Evolutionary conservation across 2,329 filamentous ascomycete species (phyloP).

Genomic region (Thyridium curvatum): DNA sequence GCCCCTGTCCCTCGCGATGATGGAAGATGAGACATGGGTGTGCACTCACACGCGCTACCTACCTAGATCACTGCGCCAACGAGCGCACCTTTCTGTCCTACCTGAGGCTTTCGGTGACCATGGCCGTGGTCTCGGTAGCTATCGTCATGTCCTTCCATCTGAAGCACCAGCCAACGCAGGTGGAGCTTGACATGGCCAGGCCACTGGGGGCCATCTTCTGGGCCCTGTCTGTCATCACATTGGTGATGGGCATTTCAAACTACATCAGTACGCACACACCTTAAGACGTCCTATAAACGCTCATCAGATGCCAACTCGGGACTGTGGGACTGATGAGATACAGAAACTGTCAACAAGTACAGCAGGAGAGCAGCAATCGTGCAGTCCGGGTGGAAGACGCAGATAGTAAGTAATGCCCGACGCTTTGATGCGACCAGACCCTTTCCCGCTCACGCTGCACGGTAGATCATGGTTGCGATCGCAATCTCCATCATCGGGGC

Average conservation of each 20-base stretch:
- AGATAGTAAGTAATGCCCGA: slow-evolving; percentile 47
- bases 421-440: background rate
- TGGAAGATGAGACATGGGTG: no score
- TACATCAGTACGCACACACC: slow-evolving; percentile 62
- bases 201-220: slow-evolving; percentile 88
- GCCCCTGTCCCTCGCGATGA: background rate
- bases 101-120: slow-evolving; percentile 82
- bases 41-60: background rate
- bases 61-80: slow-evolving; percentile 70
- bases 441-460: slow-evolving; percentile 3
- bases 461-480: slow-evolving; percentile 55
- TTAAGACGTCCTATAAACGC: background rate
- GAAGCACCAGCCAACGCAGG: slow-evolving; percentile 58
- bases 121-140: slow-evolving; percentile 82
- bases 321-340: background rate
- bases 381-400: slow-evolving; percentile 90
- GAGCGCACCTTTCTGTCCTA: slow-evolving; percentile 86
- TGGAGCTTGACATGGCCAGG: slow-evolving; percentile 72
- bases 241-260: slow-evolving; percentile 73
- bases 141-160: slow-evolving; percentile 93
- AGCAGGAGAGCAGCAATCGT: slow-evolving; percentile 74
- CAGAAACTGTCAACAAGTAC: slow-evolving; percentile 72
- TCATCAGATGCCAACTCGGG: background rate
- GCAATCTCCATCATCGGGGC: slow-evolving; percentile 58
- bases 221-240: slow-evolving; percentile 69